Base-by-base conservation (phyloP, 768 basidiomycete genomes). In the Leccinum broughii region DNA sequence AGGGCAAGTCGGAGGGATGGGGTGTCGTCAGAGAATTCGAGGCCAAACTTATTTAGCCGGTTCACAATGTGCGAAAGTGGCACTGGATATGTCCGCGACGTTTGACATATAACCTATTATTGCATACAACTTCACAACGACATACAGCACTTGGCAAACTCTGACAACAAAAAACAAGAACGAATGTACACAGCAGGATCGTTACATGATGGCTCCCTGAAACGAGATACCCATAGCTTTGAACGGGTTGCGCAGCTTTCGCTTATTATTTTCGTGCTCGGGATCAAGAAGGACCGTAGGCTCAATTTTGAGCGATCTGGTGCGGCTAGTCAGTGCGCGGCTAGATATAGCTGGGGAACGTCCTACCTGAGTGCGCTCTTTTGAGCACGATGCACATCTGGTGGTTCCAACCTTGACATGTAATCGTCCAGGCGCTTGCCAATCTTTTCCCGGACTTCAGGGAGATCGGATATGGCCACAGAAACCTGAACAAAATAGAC, bases 381-480 rank as follows among this genome's bases (percentile, higher is more conserved):
- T 55, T 62, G 58, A 26, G 72, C 72, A 51, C 70, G 70, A 44
- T 14, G 57, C 44, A 46, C 14, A 39, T 74, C 68, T 3, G 54
- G 46, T 15, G 66, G 60, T 17, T 64, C 61, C 14, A 62, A 14
- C 44, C 66, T 66, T 11, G 54, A 48, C 49, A 59, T 65, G 56
- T 74, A 74, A 7, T 64, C 62, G 0, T 64, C 61, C 55, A 75
- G 44, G 22, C 69, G 72, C 51, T 66, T 62, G 10, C 34, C 11
- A 20, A 76, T 61, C 58, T 76, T 73, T 28, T 75, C 73, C 26
- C 39, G 57, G 30, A 76, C 65, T 37, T 76, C 76, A 2, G 77
- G 77, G 35, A 76, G 68, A 57, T 78, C 75, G 14, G 60, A 64
- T n/a, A 73, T 56, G 54, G 60, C 61, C 5, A 64, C 20, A n/a